These are phyloP conservation scores for Kingdonia uniflora DNA, from an alignment of 164 flowering plant species.

Conservation along the genomic window DNA sequence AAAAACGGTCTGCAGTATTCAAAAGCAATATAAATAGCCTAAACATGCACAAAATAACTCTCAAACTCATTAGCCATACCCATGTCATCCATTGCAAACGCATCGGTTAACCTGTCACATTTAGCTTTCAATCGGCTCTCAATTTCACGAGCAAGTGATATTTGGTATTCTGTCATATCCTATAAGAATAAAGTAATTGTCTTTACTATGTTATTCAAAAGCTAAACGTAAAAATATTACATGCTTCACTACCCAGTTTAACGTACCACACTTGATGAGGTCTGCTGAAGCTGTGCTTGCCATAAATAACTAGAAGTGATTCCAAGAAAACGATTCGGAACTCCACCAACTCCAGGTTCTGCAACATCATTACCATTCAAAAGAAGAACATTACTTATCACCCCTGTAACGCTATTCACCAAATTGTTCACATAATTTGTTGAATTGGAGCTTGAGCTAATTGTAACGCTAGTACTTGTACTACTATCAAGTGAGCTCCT, in stretches of 20 bases:
- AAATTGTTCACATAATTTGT: constrained; percentile 43
- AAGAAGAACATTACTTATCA: constrained; percentile 22
- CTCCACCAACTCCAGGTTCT: constrained; percentile 91
- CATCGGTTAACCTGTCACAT: constrained; percentile 72
- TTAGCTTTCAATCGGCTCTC: constrained; percentile 69
- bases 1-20: constrained; percentile 42
- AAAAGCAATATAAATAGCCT: constrained; percentile 1
- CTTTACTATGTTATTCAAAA: neutral
- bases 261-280: constrained; percentile 52
- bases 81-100: constrained; percentile 55
- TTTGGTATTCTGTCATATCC: constrained; percentile 73
- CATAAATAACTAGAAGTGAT: constrained; percentile 74
- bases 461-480: constrained; percentile 57
- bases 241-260: neutral
- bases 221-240: neutral
- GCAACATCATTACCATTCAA: constrained; percentile 23
- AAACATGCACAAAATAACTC: neutral
- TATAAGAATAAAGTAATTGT: constrained; percentile 16
- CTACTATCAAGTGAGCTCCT: constrained; percentile 89
- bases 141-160: constrained; percentile 57
- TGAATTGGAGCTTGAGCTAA: constrained; percentile 58
- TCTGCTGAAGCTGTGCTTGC: constrained; percentile 66
- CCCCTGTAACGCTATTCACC: constrained; percentile 25
- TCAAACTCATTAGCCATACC: constrained; percentile 33
- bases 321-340: constrained; percentile 87